Conservation (phyloP, 1,284 basidiomycete genomes). For the Earliella scabrosa region DNA sequence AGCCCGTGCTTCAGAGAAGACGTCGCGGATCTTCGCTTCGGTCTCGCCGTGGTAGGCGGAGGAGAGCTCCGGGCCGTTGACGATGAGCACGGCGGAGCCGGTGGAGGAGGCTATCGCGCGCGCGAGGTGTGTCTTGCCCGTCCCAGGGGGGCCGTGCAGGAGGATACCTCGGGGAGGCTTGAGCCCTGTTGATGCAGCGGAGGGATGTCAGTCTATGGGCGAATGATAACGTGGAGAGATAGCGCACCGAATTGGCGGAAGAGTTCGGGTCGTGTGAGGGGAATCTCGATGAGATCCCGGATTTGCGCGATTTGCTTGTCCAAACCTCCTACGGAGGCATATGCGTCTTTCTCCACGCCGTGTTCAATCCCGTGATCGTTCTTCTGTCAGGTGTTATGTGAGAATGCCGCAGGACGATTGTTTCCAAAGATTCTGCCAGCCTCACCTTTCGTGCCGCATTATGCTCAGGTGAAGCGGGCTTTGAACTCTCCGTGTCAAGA, state of each 20-base stretch:
- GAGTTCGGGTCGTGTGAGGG: conserved; percentile 87
- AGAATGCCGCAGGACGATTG: background rate
- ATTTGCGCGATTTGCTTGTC: conserved; percentile 89
- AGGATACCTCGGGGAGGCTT: conserved; percentile 91
- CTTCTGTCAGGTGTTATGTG: conserved; percentile 33
- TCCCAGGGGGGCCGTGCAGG: conserved; percentile 92
- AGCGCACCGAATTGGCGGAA: conserved; percentile 84
- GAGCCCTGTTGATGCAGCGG: conserved; percentile 53
- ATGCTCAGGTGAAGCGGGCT: conserved; percentile 24
- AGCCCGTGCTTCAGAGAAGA: conserved; percentile 85
- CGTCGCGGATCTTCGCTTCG: conserved; percentile 86
- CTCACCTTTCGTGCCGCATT: conserved; percentile 13
- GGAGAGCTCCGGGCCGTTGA: conserved; percentile 95
- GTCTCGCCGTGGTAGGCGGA: conserved; percentile 98
- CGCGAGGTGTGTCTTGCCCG: conserved; percentile 93
- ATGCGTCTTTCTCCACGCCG: conserved; percentile 53
- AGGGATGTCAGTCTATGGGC: too few species aligned
- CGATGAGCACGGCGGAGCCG: conserved; percentile 80
- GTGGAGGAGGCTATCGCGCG: conserved; percentile 87
- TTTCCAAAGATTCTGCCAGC: background rate
- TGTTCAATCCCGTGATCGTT: conserved; percentile 50
- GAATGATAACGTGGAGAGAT: background rate
- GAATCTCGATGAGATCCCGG: conserved; percentile 93
- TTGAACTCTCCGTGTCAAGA: conserved; percentile 42
- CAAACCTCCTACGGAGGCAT: conserved; percentile 86